These are phyloP conservation scores for Aschersonia sp. DNA, from an alignment of 2,329 filamentous ascomycete genomes.

Conservation along the genomic window DNA sequence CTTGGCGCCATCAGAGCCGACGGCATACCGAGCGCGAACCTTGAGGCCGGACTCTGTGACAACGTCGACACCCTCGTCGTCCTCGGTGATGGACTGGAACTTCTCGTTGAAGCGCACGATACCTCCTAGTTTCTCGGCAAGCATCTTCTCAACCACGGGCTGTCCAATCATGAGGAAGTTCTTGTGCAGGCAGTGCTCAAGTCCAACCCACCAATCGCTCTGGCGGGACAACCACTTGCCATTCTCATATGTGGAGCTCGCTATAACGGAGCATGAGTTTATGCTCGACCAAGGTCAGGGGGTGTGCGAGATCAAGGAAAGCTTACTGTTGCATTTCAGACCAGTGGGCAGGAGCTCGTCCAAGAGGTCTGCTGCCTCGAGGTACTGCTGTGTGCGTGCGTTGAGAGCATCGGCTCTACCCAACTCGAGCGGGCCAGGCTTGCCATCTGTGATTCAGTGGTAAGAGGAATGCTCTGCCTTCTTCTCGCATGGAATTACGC, in stretches of 20 bases:
- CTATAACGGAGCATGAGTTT: slow-evolving; percentile 5
- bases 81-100: slow-evolving; percentile 35
- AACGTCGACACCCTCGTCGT: slow-evolving; percentile 32
- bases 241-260: slow-evolving; percentile 30
- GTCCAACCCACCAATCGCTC: slow-evolving; percentile 30
- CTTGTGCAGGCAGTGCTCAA: slow-evolving; percentile 28
- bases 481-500: neutral
- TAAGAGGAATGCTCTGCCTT: neutral
- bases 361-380: slow-evolving; percentile 28
- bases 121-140: slow-evolving; percentile 19
- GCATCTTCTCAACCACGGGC: slow-evolving; percentile 25
- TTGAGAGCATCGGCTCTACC: slow-evolving; percentile 34
- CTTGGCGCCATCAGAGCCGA: slow-evolving; percentile 38
- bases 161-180: slow-evolving; percentile 37
- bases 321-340: slow-evolving; percentile 33
- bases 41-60: slow-evolving; percentile 16
- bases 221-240: slow-evolving; percentile 32
- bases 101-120: slow-evolving; percentile 22
- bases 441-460: slow-evolving; percentile 16
- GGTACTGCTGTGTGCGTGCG: slow-evolving; percentile 31
- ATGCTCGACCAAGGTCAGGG: neutral
- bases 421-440: slow-evolving; percentile 21
- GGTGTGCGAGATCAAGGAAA: neutral
- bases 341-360: slow-evolving; percentile 25
- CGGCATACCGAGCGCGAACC: slow-evolving; percentile 24